phyloP scores from a whole-genome alignment of 345 rosid species.

The Ailanthus altissimus region DNA sequence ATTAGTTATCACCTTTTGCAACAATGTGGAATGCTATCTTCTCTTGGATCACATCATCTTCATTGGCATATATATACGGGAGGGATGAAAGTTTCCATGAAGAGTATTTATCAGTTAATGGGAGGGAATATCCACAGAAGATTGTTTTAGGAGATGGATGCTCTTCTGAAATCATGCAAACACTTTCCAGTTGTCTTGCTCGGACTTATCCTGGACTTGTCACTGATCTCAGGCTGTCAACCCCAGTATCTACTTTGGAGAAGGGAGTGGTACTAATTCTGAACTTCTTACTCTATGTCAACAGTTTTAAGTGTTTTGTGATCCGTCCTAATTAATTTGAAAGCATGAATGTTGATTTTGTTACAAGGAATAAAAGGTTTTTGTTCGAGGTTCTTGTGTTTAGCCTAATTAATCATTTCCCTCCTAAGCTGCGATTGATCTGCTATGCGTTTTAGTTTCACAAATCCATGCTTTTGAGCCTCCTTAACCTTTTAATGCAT shows the following conservation, averaged over 20 bases:
- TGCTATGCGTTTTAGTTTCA: not conserved
- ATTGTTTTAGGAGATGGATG: slow-evolving; percentile 56
- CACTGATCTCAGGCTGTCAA: slow-evolving; percentile 61
- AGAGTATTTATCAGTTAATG: slow-evolving; percentile 63
- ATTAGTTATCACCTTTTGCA: slow-evolving; percentile 80
- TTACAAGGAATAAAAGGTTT: not conserved
- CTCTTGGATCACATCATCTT: slow-evolving; percentile 89
- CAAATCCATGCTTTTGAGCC: not conserved
- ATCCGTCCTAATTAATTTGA: not conserved
- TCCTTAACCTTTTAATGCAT: not conserved
- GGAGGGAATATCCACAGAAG: slow-evolving; percentile 65
- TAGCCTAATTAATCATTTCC: not conserved
- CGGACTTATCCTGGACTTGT: slow-evolving; percentile 77
- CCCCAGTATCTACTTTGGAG: slow-evolving; percentile 74
- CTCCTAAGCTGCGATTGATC: not conserved
- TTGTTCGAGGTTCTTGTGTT: not conserved
- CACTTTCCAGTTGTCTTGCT: slow-evolving; percentile 73
- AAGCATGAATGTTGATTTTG: not conserved
- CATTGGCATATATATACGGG: slow-evolving; percentile 83
- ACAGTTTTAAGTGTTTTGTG: not conserved
- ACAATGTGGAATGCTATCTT: slow-evolving; percentile 87
- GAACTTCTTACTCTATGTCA: slow-evolving; percentile 13
- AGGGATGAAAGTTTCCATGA: slow-evolving; percentile 73
- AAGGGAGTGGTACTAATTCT: slow-evolving; percentile 61
- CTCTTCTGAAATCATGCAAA: slow-evolving; percentile 84